Percentiles rank a stretch among this genome's conserved stretches.
These are phyloP conservation scores for Penicillium occitanis DNA, from an alignment of 2,329 filamentous ascomycete genomes.

Conservation along the genomic window DNA sequence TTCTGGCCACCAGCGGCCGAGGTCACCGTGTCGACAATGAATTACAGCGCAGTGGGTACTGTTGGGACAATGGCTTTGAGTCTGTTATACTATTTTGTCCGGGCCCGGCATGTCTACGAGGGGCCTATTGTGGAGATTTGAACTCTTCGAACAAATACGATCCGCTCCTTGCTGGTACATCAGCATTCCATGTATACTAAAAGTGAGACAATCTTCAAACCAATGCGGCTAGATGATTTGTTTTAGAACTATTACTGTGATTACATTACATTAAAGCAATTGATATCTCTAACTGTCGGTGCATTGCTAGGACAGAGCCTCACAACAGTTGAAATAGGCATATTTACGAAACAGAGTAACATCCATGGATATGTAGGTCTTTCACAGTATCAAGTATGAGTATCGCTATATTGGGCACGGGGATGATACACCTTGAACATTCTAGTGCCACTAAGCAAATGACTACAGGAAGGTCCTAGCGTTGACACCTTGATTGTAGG, in stretches of 20 bases:
- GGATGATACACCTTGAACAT: background rate
- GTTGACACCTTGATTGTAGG: background rate
- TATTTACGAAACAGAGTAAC: background rate
- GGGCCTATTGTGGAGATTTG: constrained; percentile 30
- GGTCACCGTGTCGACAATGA: constrained; percentile 45
- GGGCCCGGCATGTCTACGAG: constrained; percentile 35
- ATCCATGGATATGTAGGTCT: background rate
- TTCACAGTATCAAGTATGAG: too few relatives aligned
- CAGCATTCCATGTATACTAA: background rate
- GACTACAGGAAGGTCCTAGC: background rate
- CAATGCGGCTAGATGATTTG: background rate
- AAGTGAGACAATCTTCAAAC: background rate
- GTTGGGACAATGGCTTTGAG: constrained; percentile 39
- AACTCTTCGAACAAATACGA: background rate
- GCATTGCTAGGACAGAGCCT: background rate
- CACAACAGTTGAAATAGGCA: background rate
- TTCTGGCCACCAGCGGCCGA: constrained; percentile 47
- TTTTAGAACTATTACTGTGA: background rate
- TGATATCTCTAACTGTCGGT: background rate
- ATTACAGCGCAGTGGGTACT: constrained; percentile 50
- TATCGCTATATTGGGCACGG: background rate
- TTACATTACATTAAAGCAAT: background rate
- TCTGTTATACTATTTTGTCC: constrained; percentile 38
- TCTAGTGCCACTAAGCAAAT: background rate
- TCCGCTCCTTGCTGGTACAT: background rate